phyloP scores from a whole-genome alignment of 1,284 basidiomycete species.

The Leucoagaricus sp. region DNA sequence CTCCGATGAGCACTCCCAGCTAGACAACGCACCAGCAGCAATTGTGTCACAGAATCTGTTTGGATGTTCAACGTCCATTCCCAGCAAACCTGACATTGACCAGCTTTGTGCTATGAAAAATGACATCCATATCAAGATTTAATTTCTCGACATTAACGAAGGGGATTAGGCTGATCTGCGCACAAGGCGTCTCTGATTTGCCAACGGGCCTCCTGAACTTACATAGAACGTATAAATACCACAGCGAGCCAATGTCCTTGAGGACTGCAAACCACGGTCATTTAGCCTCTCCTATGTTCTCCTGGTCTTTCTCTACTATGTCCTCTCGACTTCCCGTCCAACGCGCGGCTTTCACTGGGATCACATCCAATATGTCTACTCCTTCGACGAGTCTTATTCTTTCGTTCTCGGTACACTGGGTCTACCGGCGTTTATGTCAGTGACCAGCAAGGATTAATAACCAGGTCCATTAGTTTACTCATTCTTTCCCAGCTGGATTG shows the following conservation, averaged over 20 bases:
- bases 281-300: neutral
- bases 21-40: too few species aligned
- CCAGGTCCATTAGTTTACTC: neutral
- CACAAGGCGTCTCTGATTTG: too few species aligned
- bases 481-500: conserved; percentile 4
- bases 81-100: too few species aligned
- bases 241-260: neutral
- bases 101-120: too few species aligned
- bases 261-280: neutral
- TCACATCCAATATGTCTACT: conserved; percentile 6
- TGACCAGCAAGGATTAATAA: neutral
- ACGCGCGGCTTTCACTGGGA: conserved; percentile 2
- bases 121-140: too few species aligned
- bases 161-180: too few species aligned
- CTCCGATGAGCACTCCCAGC: too few species aligned
- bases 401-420: conserved; percentile 8
- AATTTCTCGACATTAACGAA: too few species aligned
- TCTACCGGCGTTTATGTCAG: neutral
- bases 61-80: too few species aligned
- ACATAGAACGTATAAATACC: too few species aligned
- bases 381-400: conserved; percentile 11
- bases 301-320: neutral
- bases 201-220: too few species aligned
- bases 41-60: too few species aligned
- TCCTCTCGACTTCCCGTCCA: neutral